Percentiles rank a stretch among this genome's conserved stretches.
These are phyloP conservation scores for Hypocrella siamensis DNA, from an alignment of 2,329 filamentous ascomycete genomes.

Conservation along the genomic window DNA sequence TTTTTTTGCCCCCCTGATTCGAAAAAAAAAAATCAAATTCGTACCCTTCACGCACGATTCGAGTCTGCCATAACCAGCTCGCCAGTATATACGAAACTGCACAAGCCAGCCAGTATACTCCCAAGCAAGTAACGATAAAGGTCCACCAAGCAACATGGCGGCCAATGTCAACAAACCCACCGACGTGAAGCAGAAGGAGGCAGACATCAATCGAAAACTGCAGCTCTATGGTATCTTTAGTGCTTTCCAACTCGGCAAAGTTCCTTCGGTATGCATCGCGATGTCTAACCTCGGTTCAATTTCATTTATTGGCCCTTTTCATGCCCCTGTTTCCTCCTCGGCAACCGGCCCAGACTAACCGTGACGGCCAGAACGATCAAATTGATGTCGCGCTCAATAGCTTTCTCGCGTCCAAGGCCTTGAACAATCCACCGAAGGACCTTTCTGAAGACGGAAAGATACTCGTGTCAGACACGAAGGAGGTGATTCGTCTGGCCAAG, in stretches of 20 bases:
- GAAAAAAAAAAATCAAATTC: too few relatives aligned
- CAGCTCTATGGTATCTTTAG: slow-evolving; percentile 81
- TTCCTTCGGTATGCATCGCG: slow-evolving; percentile 71
- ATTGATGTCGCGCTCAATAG: slow-evolving; percentile 92
- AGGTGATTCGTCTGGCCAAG: slow-evolving; percentile 76
- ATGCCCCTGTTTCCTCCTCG: too few relatives aligned
- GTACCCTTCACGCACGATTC: too few relatives aligned
- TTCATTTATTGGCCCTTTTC: too few relatives aligned
- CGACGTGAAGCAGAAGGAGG: slow-evolving; percentile 62
- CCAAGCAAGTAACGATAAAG: too few relatives aligned
- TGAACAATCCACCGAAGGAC: slow-evolving; percentile 55
- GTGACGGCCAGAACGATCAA: slow-evolving; percentile 58
- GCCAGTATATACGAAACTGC: too few relatives aligned
- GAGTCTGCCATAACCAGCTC: too few relatives aligned
- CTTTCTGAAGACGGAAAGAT: slow-evolving; percentile 69
- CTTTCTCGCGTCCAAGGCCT: slow-evolving; percentile 54
- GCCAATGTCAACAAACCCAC: slow-evolving; percentile 55
- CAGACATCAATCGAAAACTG: slow-evolving; percentile 82
- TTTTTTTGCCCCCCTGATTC: too few relatives aligned
- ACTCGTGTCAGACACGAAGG: slow-evolving; percentile 62
- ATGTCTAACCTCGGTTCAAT: too few relatives aligned
- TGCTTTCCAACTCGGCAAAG: slow-evolving; percentile 80
- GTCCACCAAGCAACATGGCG: slow-evolving; percentile 16
- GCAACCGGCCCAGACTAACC: too few relatives aligned
- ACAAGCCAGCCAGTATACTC: too few relatives aligned